Evolutionary conservation across 2,329 filamentous ascomycete species (phyloP).

Genomic region (Coniochaeta prunicola): DNA sequence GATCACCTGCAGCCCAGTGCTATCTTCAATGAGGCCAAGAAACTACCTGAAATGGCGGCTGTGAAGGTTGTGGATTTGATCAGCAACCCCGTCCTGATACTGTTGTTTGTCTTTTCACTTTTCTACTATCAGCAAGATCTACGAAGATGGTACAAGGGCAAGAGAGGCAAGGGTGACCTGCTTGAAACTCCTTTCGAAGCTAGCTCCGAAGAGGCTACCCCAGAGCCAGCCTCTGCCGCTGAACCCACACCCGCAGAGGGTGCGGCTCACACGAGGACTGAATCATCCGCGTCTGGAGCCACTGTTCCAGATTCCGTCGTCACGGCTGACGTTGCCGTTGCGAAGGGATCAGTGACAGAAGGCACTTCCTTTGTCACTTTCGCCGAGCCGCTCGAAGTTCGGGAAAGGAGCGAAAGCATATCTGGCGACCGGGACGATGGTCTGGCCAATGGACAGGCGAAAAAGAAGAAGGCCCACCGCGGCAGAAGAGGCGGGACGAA

Average conservation of each 20-base stretch:
- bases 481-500: conserved; percentile 66
- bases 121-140: conserved; percentile 38
- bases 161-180: conserved; percentile 6
- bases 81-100: conserved; percentile 44
- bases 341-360: background rate
- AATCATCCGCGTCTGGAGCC: background rate
- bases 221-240: background rate
- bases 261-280: background rate
- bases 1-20: conserved; percentile 24
- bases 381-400: conserved; percentile 10
- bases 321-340: background rate
- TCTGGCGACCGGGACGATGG: background rate
- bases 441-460: conserved; percentile 36
- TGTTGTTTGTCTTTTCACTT: conserved; percentile 35
- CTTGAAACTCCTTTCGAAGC: background rate
- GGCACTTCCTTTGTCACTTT: conserved; percentile 8
- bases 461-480: conserved; percentile 63
- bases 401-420: background rate
- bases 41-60: conserved; percentile 40
- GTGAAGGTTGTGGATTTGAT: conserved; percentile 47
- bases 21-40: conserved; percentile 42
- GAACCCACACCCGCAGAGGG: background rate
- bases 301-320: background rate
- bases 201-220: conserved; percentile 2
- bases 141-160: conserved; percentile 29